Conservation (phyloP, 2,329 filamentous ascomycete genomes). For the Pseudohalonectria lignicola region DNA sequence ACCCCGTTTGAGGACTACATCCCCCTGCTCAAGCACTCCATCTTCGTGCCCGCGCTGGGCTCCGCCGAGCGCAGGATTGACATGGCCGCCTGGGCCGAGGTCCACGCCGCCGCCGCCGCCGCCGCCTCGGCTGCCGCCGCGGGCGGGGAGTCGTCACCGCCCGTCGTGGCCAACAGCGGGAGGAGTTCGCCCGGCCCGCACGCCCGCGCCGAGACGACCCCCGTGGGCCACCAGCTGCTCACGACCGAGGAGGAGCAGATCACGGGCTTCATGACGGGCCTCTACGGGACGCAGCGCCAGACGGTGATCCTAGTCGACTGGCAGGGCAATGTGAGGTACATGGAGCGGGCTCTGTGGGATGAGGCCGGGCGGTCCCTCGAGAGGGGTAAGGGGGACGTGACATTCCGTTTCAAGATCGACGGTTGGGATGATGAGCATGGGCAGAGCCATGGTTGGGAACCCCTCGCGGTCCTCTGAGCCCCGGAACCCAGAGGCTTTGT, state of each 20-base stretch:
- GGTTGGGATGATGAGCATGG: conserved; percentile 27
- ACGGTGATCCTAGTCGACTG: conserved; percentile 51
- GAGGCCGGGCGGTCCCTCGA: conserved; percentile 41
- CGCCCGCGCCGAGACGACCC: conserved; percentile 8
- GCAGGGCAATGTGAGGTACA: conserved; percentile 49
- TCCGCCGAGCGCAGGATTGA: conserved; percentile 30
- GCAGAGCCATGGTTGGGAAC: no score
- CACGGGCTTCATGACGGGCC: conserved; percentile 40
- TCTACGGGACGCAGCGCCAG: conserved; percentile 56
- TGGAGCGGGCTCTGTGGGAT: conserved; percentile 51
- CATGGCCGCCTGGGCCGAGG: conserved; percentile 23
- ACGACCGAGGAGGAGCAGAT: conserved; percentile 13
- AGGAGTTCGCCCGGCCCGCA: no score
- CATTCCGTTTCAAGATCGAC: conserved; percentile 44
- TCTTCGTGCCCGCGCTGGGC: conserved; percentile 51
- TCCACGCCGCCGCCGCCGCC: conserved; percentile 11
- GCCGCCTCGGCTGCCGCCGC: conserved; percentile 14
- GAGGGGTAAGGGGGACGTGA: conserved; percentile 42
- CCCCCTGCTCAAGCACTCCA: conserved; percentile 42
- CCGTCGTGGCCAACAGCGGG: neutral
- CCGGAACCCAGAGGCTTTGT: no score
- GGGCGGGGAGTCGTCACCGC: conserved; percentile 20
- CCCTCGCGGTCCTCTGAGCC: no score
- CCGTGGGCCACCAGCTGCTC: neutral
- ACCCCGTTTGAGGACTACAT: conserved; percentile 43